phyloP scores from a whole-genome alignment of 139 green algal species.

The Pleodorina starrii region DNA sequence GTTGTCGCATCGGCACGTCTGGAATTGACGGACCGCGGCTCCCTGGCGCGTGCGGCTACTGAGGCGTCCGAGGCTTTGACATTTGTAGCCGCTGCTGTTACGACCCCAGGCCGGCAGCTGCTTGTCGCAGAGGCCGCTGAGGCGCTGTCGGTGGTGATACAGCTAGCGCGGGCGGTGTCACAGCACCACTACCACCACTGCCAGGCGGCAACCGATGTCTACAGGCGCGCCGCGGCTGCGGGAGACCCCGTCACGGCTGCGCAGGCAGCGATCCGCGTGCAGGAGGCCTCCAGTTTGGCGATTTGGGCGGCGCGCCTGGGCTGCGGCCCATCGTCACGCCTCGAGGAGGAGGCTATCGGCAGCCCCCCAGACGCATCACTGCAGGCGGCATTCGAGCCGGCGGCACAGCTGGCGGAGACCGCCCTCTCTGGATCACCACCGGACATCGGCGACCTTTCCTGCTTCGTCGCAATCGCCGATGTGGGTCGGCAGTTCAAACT shows the following conservation, averaged over 20 bases:
- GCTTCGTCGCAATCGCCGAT: neutral
- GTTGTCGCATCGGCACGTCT: neutral
- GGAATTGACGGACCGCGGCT: neutral
- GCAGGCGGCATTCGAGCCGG: neutral
- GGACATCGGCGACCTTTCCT: neutral
- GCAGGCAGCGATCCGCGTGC: no score
- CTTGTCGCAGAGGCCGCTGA: neutral
- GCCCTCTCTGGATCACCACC: neutral
- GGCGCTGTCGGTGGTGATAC: neutral
- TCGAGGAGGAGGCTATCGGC: neutral
- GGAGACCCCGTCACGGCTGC: neutral
- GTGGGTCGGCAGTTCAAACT: neutral
- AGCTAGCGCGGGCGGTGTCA: neutral
- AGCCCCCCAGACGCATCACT: neutral
- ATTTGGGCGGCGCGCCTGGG: neutral
- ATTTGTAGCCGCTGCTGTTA: neutral
- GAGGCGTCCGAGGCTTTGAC: neutral
- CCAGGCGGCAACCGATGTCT: neutral
- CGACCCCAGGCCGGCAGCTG: neutral
- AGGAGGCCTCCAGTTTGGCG: neutral
- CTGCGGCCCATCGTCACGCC: neutral
- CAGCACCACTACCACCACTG: neutral
- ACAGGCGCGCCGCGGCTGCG: neutral
- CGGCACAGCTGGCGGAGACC: neutral
- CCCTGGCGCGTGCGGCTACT: neutral